phyloP scores from a whole-genome alignment of 106 monocot species.

The Acorus calamus region DNA sequence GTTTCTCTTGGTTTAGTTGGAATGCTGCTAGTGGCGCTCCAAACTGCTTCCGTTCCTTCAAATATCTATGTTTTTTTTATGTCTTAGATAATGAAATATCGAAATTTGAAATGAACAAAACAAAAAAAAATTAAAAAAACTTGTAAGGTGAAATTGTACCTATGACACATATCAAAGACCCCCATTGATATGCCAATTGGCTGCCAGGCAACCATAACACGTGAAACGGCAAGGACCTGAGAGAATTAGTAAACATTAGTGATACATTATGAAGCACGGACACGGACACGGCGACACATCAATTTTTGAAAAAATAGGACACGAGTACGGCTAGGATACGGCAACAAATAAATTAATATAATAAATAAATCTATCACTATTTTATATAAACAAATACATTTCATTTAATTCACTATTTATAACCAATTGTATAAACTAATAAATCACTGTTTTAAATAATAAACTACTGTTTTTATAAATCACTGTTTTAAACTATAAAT shows the following conservation, averaged over 20 bases:
- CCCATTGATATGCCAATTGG: constrained; percentile 94
- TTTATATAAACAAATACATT: too few species aligned
- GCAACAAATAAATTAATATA: too few species aligned
- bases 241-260: background rate
- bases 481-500: too few species aligned
- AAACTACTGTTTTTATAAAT: too few species aligned
- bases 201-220: constrained; percentile 93
- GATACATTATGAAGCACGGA: too few species aligned
- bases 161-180: constrained; percentile 77
- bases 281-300: too few species aligned
- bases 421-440: too few species aligned
- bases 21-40: constrained; percentile 85
- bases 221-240: constrained; percentile 83
- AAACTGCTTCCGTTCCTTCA: constrained; percentile 93
- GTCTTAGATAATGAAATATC: background rate
- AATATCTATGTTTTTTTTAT: constrained; percentile 34
- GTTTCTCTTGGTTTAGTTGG: constrained; percentile 88
- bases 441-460: too few species aligned
- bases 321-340: too few species aligned
- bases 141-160: constrained; percentile 20
- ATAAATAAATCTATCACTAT: too few species aligned
- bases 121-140: background rate
- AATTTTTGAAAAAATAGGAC: too few species aligned
- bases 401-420: too few species aligned
- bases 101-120: background rate